These are phyloP conservation scores for Candida suzukii DNA, from an alignment of 805 yeast genomes.

Conservation along the genomic window DNA sequence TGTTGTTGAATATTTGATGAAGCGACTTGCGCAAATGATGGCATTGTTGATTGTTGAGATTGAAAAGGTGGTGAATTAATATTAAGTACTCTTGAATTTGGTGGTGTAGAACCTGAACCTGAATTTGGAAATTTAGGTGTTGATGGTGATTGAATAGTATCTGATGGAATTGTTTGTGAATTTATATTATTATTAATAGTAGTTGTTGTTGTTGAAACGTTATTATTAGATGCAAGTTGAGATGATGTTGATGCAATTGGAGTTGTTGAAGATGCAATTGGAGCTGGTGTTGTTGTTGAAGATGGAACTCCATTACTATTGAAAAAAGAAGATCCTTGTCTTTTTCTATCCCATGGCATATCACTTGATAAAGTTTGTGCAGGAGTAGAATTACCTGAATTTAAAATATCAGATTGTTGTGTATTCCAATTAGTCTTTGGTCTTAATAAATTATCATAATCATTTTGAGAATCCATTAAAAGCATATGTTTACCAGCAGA, in stretches of 20 bases:
- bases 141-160: neutral
- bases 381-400: neutral
- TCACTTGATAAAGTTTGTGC: constrained; percentile 9
- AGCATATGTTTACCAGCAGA: constrained; percentile 12
- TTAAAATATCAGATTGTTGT: neutral
- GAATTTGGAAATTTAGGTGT: neutral
- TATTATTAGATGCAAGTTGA: too few species aligned
- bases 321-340: constrained; percentile 49
- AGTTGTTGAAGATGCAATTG: neutral
- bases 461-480: constrained; percentile 16
- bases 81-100: neutral
- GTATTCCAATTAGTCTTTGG: constrained; percentile 18
- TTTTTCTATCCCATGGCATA: constrained; percentile 38
- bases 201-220: too few species aligned
- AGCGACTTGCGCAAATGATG: neutral
- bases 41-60: constrained; percentile 11
- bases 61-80: neutral
- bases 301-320: constrained; percentile 9
- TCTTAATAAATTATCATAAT: constrained; percentile 41
- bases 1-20: constrained; percentile 1
- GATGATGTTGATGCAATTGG: too few species aligned
- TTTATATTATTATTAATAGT: too few species aligned
- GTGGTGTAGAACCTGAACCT: neutral
- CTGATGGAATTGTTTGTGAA: neutral
- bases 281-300: neutral